A percentile compares a stretch with the other conserved stretches of the same genome.
Conservation (phyloP, 1,284 basidiomycete species). For the Cryptococcus jaspeensis region DNA sequence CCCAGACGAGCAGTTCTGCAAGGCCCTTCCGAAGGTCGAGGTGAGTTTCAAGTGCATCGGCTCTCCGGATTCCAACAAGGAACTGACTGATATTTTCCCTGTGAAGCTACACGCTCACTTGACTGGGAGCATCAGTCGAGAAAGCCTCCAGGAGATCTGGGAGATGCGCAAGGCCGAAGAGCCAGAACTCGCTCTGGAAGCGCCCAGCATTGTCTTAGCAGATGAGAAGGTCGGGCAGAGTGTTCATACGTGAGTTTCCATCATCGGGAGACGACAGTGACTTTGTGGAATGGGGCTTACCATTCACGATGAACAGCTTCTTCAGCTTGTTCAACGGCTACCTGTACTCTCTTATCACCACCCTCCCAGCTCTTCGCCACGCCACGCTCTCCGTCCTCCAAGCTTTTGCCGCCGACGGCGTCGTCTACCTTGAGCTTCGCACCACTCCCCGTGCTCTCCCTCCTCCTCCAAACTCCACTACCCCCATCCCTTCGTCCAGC, state of each 20-base stretch:
- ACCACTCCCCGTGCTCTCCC: conserved; percentile 32
- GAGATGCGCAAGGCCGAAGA: conserved; percentile 7
- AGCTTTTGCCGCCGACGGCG: conserved; percentile 29
- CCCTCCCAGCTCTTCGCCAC: conserved; percentile 12
- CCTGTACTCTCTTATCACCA: conserved; percentile 12
- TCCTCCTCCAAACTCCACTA: neutral
- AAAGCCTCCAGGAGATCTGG: conserved; percentile 23
- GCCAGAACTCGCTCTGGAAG: conserved; percentile 6
- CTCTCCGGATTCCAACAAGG: no score
- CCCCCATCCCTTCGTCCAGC: neutral
- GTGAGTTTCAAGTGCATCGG: no score
- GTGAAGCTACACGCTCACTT: conserved; percentile 26
- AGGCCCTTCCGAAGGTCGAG: conserved; percentile 24
- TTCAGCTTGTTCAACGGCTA: conserved; percentile 24
- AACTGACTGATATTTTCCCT: no score
- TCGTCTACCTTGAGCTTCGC: conserved; percentile 36
- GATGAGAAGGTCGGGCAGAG: conserved; percentile 16
- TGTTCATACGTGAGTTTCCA: conserved; percentile 9
- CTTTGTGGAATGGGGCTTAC: neutral
- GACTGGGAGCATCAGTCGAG: conserved; percentile 18
- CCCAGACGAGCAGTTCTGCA: conserved; percentile 16
- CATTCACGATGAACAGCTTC: conserved; percentile 13
- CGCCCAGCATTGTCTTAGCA: conserved; percentile 12
- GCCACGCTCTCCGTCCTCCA: conserved; percentile 29
- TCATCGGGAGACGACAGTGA: no score